Conservation (phyloP, 345 rosid species). For the Gossypioides kirkii region DNA sequence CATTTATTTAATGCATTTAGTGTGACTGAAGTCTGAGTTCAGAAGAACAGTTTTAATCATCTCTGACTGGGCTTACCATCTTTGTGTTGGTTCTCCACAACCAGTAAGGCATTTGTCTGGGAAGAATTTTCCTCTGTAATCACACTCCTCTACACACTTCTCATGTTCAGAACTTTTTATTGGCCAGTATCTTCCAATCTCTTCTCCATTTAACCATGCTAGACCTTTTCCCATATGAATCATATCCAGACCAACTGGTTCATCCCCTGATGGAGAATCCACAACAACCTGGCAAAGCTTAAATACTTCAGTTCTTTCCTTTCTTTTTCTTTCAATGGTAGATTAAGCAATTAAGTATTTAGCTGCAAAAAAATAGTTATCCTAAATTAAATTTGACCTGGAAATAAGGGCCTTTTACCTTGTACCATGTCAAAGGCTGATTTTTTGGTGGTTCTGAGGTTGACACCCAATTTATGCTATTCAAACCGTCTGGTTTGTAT, state of each 20-base stretch:
- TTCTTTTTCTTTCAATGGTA: background rate
- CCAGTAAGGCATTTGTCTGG: conserved; percentile 83
- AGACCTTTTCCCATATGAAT: conserved; percentile 87
- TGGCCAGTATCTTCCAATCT: conserved; percentile 90
- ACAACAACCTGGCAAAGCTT: conserved; percentile 50
- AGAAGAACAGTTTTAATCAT: background rate
- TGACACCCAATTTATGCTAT: conserved; percentile 54
- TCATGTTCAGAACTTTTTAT: conserved; percentile 39
- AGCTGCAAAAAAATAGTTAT: background rate
- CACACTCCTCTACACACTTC: conserved; percentile 60
- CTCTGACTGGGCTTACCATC: conserved; percentile 59
- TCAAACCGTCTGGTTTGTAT: conserved; percentile 46
- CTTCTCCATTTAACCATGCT: conserved; percentile 98
- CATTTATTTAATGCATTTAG: background rate
- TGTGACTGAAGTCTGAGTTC: background rate
- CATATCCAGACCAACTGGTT: conserved; percentile 89
- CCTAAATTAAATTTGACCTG: background rate
- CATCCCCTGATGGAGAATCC: conserved; percentile 74
- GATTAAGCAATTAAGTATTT: background rate
- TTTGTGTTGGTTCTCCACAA: conserved; percentile 86
- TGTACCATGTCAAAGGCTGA: conserved; percentile 89
- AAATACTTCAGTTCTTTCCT: background rate
- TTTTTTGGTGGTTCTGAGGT: conserved; percentile 59
- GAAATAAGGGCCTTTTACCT: conserved; percentile 39
- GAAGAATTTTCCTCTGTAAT: conserved; percentile 71